A percentile compares a stretch with the other conserved stretches of the same genome.
Evolutionary conservation across 192 early-diverging fungal genomes (phyloP).

Genomic region (Mycoemilia scoparia): DNA sequence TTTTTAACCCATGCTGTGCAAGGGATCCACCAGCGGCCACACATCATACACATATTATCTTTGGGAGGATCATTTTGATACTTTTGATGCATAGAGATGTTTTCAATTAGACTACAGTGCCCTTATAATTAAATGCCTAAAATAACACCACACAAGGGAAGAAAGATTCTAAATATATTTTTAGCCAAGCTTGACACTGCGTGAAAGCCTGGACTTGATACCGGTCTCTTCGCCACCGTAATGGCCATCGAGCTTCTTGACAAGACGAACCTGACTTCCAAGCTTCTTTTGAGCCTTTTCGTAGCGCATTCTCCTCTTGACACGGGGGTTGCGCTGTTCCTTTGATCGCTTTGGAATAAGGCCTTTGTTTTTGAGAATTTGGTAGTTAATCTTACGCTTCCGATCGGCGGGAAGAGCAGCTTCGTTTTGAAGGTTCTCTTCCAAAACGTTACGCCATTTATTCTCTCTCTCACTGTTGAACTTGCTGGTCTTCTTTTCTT

Average conservation of each 20-base stretch:
- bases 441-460: constrained; percentile 17
- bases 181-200: constrained; percentile 55
- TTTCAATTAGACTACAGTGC: too few relatives aligned
- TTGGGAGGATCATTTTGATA: too few relatives aligned
- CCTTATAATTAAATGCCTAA: too few relatives aligned
- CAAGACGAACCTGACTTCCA: constrained; percentile 51
- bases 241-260: constrained; percentile 44
- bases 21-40: too few relatives aligned
- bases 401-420: constrained; percentile 24
- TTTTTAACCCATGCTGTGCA: too few relatives aligned
- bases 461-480: constrained; percentile 18
- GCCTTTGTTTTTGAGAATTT: constrained; percentile 92
- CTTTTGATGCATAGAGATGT: too few relatives aligned
- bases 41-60: too few relatives aligned
- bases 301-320: constrained; percentile 78
- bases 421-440: constrained; percentile 31
- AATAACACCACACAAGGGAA: too few relatives aligned
- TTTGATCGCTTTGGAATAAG: constrained; percentile 80
- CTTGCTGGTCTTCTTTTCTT: constrained; percentile 33
- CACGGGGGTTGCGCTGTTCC: constrained; percentile 84
- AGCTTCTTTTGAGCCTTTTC: constrained; percentile 84
- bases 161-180: too few relatives aligned
- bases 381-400: constrained; percentile 68
- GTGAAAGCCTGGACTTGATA: constrained; percentile 71
- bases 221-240: constrained; percentile 91